Evolutionary conservation across 1,139 yeast genomes (phyloP), one percentile per base, ranked within the genome.

Genomic region (Keqinozyma sinolaborantium): DNA sequence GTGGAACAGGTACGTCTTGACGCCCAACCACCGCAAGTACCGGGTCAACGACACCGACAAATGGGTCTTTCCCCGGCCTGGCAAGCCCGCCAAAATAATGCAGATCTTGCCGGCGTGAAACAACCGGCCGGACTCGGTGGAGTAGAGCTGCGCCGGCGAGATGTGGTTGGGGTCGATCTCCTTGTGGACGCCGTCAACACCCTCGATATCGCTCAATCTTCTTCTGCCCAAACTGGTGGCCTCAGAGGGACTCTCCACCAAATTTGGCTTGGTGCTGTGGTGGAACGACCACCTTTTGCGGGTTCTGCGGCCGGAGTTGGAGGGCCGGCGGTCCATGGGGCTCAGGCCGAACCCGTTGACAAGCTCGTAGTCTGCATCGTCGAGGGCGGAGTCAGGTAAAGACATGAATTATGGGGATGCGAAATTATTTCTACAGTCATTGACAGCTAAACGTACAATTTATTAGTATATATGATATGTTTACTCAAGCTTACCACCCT

Each of bases 61-160:
- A 53, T 90, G 92, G 1, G 98, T 92, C 55, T 92, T 92, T 5
- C 98, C 97, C 33, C 98, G 73, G 1, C 97, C 98, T 1, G 99
- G 98, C 39, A 90, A 70, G 0, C 99, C 99, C 5, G 87, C 95
- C 45, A 92, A 70, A 8, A 84, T 87, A 37, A 92, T 83, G 50
- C 95, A 79, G 32, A 92, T 81, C 51, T 88, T 86, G 3, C 98
- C 98, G 3, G 98, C 97, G 50, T 92, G 97, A 62, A 86, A 92
- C 48, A 94, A 67, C 40, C 87, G 71, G 0, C 97, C 97, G 0
- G 88, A 78, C 41, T 87, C 95, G 0, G 97, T 90, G 10, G 94
- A 80, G 53, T 90, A 90, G 32, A 88, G 66, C 58, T 90, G 97
- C 0, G 95, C 97, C 1, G 95, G 92, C 4, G 87, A 72, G 23